phyloP scores from a whole-genome alignment of 2,329 filamentous ascomycete species.

The Fusarium gaditjirri region DNA sequence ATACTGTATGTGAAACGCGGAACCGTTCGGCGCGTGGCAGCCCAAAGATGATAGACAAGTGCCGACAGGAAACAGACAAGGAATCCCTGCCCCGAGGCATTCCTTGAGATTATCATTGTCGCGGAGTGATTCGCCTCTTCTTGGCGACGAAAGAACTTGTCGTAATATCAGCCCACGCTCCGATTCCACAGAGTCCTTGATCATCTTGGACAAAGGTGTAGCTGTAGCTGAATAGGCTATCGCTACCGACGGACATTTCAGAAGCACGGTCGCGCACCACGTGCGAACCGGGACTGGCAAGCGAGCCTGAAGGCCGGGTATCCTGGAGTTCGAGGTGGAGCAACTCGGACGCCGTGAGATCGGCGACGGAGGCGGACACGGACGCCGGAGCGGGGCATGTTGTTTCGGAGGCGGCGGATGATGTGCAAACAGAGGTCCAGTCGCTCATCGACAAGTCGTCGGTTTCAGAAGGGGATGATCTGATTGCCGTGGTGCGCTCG shows the following conservation, averaged over 20 bases:
- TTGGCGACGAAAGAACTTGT: slow-evolving; percentile 22
- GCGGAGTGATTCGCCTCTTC: slow-evolving; percentile 16
- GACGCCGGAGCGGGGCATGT: slow-evolving; percentile 30
- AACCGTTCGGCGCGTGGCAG: slow-evolving; percentile 8
- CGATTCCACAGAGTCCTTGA: slow-evolving; percentile 31
- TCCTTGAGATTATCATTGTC: slow-evolving; percentile 22
- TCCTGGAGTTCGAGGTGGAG: slow-evolving; percentile 22
- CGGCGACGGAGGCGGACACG: slow-evolving; percentile 8
- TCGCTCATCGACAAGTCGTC: slow-evolving; percentile 22
- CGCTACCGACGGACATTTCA: slow-evolving; percentile 9
- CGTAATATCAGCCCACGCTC: slow-evolving; percentile 37
- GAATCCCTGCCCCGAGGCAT: slow-evolving; percentile 2
- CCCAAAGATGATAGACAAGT: slow-evolving; percentile 8
- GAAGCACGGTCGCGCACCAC: slow-evolving; percentile 18
- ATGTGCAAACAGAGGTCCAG: slow-evolving; percentile 24
- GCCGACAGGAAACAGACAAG: slow-evolving; percentile 1
- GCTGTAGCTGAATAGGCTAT: slow-evolving; percentile 9
- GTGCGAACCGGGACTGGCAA: slow-evolving; percentile 17
- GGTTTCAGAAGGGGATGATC: neutral
- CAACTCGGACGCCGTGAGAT: slow-evolving; percentile 24
- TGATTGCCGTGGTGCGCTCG: slow-evolving; percentile 14
- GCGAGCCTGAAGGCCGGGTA: slow-evolving; percentile 1
- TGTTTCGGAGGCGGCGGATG: slow-evolving; percentile 17
- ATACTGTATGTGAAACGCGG: slow-evolving; percentile 33
- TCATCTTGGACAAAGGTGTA: slow-evolving; percentile 7